Evolutionary conservation across 1,284 basidiomycete species (phyloP), one percentile per base, ranked within the genome.

Genomic region (Crepidotus sp.): DNA sequence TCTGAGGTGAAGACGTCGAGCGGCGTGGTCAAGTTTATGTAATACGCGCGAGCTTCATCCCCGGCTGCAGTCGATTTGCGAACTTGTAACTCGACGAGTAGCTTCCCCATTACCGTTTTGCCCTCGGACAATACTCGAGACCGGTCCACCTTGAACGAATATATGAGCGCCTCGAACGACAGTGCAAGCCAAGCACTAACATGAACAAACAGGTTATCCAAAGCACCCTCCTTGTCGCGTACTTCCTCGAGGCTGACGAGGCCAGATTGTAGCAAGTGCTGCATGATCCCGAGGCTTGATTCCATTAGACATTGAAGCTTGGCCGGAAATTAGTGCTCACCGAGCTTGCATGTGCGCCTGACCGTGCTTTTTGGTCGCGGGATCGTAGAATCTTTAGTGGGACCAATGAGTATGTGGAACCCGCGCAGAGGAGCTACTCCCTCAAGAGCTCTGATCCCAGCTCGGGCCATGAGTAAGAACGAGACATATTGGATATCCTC

Each of bases 311-410:
- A 6, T 47, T 25, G 8, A 21, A 6, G n/a, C 33, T 26, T 38
- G 19, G 18, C 18, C 43, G 19, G 14, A 13, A 15, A 50, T 32
- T 37, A 15, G 14, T 40, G 51, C 66, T 36, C 59, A 84, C 82
- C 83, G 76, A 40, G 83, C 86, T 62, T 86, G 87, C 88, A 92
- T 92, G 58, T 92, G 89, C n/a, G 89, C 89, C 59, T 92, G 89
- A 14, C 88, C 85, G 56, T 91, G 88, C 62, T 88, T 89, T 61
- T 49, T 49, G 4, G 44, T 83, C 21, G 64, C 67, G 19, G 88
- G 87, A 57, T 93, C 85, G 52, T 85, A 93, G 60, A 72, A 89
- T 22, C 21, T 22, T 3, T 6, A 6, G 21, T 22, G 3, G n/a
- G 21, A 22, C 21, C 21, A 22, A 22, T 22, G 6, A 22, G 6